Conservation (phyloP, 2,329 filamentous ascomycete genomes). For the Cryphonectria naterciae region DNA sequence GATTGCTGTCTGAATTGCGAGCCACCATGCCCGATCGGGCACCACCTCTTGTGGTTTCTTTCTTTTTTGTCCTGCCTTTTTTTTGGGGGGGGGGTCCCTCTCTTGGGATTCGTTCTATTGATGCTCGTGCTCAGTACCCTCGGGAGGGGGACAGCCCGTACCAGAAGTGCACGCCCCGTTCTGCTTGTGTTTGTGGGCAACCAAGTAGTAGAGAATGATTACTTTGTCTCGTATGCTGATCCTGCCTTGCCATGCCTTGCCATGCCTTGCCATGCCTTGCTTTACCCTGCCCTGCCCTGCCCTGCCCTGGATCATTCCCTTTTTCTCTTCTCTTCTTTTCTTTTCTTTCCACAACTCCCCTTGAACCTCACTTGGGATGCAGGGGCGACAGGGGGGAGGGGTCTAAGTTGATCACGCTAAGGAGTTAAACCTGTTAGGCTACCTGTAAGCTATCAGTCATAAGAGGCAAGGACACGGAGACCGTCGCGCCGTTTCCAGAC, state of each 20-base stretch:
- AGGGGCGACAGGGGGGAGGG: constrained; percentile 11
- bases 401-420: background rate
- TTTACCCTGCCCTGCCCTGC: background rate
- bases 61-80: background rate
- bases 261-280: background rate
- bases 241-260: background rate
- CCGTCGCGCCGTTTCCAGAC: background rate
- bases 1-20: background rate
- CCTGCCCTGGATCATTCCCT: background rate
- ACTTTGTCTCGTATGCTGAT: background rate
- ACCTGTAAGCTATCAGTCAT: background rate
- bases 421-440: background rate
- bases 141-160: background rate
- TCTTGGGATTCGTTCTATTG: background rate
- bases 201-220: background rate
- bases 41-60: background rate
- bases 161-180: background rate
- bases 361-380: background rate
- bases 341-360: background rate
- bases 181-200: background rate
- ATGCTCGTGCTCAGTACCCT: constrained; percentile 1
- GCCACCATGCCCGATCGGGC: constrained; percentile 7
- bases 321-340: background rate
- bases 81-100: too few relatives aligned
- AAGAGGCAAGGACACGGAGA: background rate